phyloP scores from a whole-genome alignment of 2,329 filamentous ascomycete genomes.

The Talaromyces verruculosus region DNA sequence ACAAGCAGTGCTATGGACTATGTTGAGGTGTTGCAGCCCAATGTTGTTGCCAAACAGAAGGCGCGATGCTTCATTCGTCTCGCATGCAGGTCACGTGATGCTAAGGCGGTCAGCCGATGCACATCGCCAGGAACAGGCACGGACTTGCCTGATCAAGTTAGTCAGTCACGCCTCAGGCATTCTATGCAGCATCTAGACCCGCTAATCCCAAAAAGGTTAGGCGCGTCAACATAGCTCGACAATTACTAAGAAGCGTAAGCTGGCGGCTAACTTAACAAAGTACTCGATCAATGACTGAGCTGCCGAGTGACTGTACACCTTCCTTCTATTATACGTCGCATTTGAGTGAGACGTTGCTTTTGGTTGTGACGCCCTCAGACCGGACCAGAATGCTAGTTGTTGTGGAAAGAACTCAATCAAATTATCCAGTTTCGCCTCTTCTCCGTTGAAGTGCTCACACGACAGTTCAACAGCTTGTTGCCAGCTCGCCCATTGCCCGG shows the following conservation, averaged over 20 bases:
- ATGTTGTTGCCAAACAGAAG: conserved; percentile 22
- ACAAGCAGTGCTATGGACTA: not conserved
- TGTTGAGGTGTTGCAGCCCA: conserved; percentile 21
- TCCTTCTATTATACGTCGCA: not conserved
- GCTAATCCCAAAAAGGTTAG: not conserved
- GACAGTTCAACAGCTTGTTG: conserved; percentile 14
- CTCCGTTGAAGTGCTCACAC: conserved; percentile 19
- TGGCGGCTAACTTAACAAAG: conserved; percentile 5
- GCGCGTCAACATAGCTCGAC: not conserved
- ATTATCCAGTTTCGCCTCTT: conserved; percentile 8
- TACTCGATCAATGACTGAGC: not conserved
- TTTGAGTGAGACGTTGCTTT: not conserved
- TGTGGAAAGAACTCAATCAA: conserved; percentile 4
- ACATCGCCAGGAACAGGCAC: conserved; percentile 14
- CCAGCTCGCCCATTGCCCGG: not conserved
- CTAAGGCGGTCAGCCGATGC: not conserved
- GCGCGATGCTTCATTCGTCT: conserved; percentile 11
- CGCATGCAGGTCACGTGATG: not conserved
- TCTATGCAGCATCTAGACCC: not conserved
- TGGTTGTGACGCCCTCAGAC: not conserved
- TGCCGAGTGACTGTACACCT: not conserved
- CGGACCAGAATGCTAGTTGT: conserved; percentile 19
- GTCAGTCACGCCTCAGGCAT: not conserved
- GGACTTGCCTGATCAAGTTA: not conserved
- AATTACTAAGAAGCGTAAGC: conserved; percentile 5